A percentile compares a stretch with the other conserved stretches of the same genome.
These are phyloP conservation scores for Yamadazyma jaroonii DNA, from an alignment of 1,139 yeast genomes.

Conservation along the genomic window DNA sequence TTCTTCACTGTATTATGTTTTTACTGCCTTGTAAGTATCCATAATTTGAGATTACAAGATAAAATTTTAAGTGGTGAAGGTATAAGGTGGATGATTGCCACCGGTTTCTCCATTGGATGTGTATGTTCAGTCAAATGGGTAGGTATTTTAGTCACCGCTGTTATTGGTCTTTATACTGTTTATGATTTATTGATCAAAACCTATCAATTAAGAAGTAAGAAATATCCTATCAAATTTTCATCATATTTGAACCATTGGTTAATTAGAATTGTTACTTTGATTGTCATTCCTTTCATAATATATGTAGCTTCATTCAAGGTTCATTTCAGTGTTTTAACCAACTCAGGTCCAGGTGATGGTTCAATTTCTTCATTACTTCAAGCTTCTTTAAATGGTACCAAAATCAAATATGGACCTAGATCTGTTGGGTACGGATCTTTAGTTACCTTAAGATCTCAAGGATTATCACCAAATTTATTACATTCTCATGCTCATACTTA, in stretches of 20 bases:
- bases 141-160: constrained; percentile 78
- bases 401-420: constrained; percentile 57
- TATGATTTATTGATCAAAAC: constrained; percentile 69
- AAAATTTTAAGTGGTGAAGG: constrained; percentile 45
- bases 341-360: constrained; percentile 79
- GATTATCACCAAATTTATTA: constrained; percentile 63
- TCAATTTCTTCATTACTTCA: constrained; percentile 71
- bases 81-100: constrained; percentile 54
- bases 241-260: constrained; percentile 68
- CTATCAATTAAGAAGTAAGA: constrained; percentile 40
- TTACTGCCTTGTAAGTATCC: constrained; percentile 55
- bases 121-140: constrained; percentile 97
- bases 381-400: constrained; percentile 57
- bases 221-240: constrained; percentile 27
- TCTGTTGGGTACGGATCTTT: constrained; percentile 59
- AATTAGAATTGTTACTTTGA: constrained; percentile 62
- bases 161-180: constrained; percentile 83
- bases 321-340: constrained; percentile 72
- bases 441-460: constrained; percentile 70
- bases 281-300: constrained; percentile 68
- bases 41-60: constrained; percentile 36
- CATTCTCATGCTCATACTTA: constrained; percentile 70
- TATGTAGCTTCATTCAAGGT: constrained; percentile 73
- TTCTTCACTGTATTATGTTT: constrained; percentile 68
- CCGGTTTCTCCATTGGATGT: constrained; percentile 87